Evolutionary conservation across 192 early-diverging fungal genomes (phyloP), one percentile per base, ranked within the genome.

Genomic region (Glomus cerebriforme): DNA sequence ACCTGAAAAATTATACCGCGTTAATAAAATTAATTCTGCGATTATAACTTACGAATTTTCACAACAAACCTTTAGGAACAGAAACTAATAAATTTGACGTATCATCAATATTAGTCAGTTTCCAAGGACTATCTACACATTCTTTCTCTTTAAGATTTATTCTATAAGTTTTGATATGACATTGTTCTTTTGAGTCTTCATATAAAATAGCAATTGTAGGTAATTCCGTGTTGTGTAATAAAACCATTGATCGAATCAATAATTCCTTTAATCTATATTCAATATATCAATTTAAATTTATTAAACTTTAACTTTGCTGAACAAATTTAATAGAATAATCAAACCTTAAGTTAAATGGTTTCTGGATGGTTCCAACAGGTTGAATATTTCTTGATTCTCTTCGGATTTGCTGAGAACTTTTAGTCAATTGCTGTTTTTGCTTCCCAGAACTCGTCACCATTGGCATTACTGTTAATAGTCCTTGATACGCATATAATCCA

Each of bases 401-500:
- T 39, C 58, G 59, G 10, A 60, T 34, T 43, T 31, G 26, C 26
- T 8, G 34, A 35, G 35, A 10, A 32, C 75, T 54, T 64, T 45
- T 65, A n/a, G 22, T 35, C 7, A 43, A 31, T 29, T 22, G 37
- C 58, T 27, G 34, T 60, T 26, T 79, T 59, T 35, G 67, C 8
- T 13, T 34, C 17, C 13, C 24, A 27, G 32, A 72, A 49, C 12
- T 63, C 60, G 76, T 71, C 26, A 85, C 83, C 66, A 95, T 78
- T 10, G 89, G 87, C 13, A 95, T 83, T 9, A 93, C 80, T 47
- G 92, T 91, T 35, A 95, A 81, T 3, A 90, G 78, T 1, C 94
- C 93, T 69, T 92, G 89, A 82, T 93, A 95, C 34, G 88, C 67
- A 63, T 91, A 87, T 29, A 92, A 78, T 8, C 86, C 91, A 69